phyloP scores from a whole-genome alignment of 352 stramenopile genomes.

The Paralagenidium karlingii region DNA sequence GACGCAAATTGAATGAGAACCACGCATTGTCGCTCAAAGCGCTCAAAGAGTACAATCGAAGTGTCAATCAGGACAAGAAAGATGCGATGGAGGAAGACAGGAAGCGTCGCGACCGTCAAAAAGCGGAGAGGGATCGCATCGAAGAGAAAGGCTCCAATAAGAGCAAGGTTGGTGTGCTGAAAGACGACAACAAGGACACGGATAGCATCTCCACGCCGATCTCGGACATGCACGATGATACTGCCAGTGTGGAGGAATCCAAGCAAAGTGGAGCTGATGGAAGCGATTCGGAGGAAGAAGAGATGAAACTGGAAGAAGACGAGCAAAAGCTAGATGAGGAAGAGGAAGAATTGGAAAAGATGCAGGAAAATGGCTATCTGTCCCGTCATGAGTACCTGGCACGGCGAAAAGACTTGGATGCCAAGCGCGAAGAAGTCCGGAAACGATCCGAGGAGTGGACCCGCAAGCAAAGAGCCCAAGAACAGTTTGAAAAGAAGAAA shows the following conservation, averaged over 20 bases:
- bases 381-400: slow-evolving; percentile 73
- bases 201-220: slow-evolving; percentile 5
- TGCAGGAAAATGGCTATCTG: slow-evolving; percentile 47
- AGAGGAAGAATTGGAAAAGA: slow-evolving; percentile 58
- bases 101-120: slow-evolving; percentile 62
- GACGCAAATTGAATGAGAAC: slow-evolving; percentile 38
- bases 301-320: slow-evolving; percentile 19
- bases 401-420: slow-evolving; percentile 58
- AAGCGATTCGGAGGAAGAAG: slow-evolving; percentile 54
- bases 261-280: slow-evolving; percentile 3
- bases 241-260: slow-evolving; percentile 24
- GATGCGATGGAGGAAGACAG: slow-evolving; percentile 68
- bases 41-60: slow-evolving; percentile 66
- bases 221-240: slow-evolving; percentile 15
- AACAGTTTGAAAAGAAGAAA: slow-evolving; percentile 55
- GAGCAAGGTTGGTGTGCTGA: slow-evolving; percentile 43
- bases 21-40: slow-evolving; percentile 34
- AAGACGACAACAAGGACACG: slow-evolving; percentile 33
- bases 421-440: slow-evolving; percentile 43
- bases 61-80: slow-evolving; percentile 47
- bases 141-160: slow-evolving; percentile 10
- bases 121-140: slow-evolving; percentile 20
- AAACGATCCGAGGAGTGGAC: slow-evolving; percentile 35
- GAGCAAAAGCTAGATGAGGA: slow-evolving; percentile 53
- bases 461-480: slow-evolving; percentile 48